Evolutionary conservation across 2,329 filamentous ascomycete species (phyloP), one percentile per base, ranked within the genome.

Genomic region (Neonectria punicea): DNA sequence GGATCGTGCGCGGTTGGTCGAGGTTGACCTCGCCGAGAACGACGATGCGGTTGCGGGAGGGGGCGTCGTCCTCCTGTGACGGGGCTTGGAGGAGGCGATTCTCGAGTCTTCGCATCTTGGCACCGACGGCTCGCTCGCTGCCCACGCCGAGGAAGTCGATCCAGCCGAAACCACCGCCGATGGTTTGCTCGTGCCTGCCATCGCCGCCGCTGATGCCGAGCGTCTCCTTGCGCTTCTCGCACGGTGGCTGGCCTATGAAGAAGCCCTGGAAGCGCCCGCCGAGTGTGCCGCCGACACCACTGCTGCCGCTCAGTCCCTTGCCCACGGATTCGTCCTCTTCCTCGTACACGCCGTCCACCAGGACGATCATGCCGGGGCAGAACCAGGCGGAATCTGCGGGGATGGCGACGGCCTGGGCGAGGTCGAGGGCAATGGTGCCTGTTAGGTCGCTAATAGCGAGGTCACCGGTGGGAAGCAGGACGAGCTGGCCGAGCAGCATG

Each of bases 271-370:
- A 98, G 54, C 90, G 92, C 6, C 96, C 96, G n/a, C 94, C 94
- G 61, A 98, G 93, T 0, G 92, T 93, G 14, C 94, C 95, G 44
- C 95, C 95, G 28, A 98, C 90, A 46, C 95, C 95, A 53, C 89
- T 91, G 68, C 89, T 92, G 5, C 92, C 91, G 55, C 93, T 92
- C 5, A 97, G 84, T 0, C 88, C 89, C 20, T 89, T 90, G 16
- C 90, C 90, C 2, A 85, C 81, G 20, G 88, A 90, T 67, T 90
- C 87, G 66, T 94, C 93, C 72, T 97, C 94, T 77, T 98, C 96
- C 77, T 97, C 94, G 75, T 99, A 99, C n/a, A 95, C 90, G 7
- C 96, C 96, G 74, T 99, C 96, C 0, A 98, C 89, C 0, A 99
- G 86, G 4, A 98, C 92, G 53, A 99, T 92, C 94, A 98, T 98